Evolutionary conservation across 2,329 filamentous ascomycete species (phyloP), one percentile per base, ranked within the genome.

Genomic region (Pleoardoris graminearum): DNA sequence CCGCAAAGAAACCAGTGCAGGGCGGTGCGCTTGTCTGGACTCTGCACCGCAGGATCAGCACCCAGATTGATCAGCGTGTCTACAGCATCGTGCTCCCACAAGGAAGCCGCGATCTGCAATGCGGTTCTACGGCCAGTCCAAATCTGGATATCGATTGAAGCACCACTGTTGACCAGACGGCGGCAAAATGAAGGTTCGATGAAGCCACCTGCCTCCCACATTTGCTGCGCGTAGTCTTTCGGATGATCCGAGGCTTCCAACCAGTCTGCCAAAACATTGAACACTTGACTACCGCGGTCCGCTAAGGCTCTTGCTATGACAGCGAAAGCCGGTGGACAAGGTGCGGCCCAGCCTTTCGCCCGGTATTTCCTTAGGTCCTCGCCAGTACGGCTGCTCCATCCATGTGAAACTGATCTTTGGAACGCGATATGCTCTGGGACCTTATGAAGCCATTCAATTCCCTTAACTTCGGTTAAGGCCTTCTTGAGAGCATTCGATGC

Each of bases 201-300:
- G 17, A 48, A 48, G 16, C 33, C 33, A 14, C 45, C 45, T 30
- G 33, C 45, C 19, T 38, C 22, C 45, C 45, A 48, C 14, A 48
- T 4, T 16, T 38, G 29, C 10, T 38, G 33, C 4, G 45, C 45
- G 33, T 29, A 38, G 3, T 38, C 35, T 4, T 48, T 38, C 11
- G n/a, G 12, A 25, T 30, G 16, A 8, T 29, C 33, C 3, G 33
- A 48, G 4, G 10, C n/a, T 29, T 17, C 35, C n/a, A 48, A 16
- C 45, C 45, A 48, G 33, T 39, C 45, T 25, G 45, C 33, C 22
- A 48, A 21, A 32, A 39, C 7, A 14, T 14, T 5, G 16, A 48
- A 39, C 11, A 48, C 6, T 19, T 37, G 27, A 2, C 12, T n/a
- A 12, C 22, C 19, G 7, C n/a, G 16, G 16, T 43, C 27, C 8